phyloP scores from a whole-genome alignment of 179 eudicot species.

The Heliamphora pulchella region DNA sequence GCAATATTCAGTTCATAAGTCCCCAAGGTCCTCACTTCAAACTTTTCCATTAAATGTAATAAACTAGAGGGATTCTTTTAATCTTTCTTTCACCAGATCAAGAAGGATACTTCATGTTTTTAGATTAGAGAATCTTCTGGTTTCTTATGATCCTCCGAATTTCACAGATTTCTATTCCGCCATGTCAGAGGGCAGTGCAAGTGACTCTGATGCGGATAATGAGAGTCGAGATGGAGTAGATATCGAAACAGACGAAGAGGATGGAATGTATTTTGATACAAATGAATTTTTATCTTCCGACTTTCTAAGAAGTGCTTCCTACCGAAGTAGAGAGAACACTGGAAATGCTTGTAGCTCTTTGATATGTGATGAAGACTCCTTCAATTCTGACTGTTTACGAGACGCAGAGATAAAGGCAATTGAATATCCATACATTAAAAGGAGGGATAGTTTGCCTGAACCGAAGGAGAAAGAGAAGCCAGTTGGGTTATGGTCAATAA shows the following conservation, averaged over 20 bases:
- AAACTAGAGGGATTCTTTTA: neutral
- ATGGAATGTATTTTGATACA: slow-evolving; percentile 75
- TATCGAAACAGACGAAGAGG: slow-evolving; percentile 85
- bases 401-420: slow-evolving; percentile 54
- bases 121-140: neutral
- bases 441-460: slow-evolving; percentile 89
- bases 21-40: slow-evolving; percentile 1
- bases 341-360: slow-evolving; percentile 54
- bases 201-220: slow-evolving; percentile 75
- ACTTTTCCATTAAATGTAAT: neutral
- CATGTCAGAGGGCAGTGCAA: slow-evolving; percentile 94
- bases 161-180: slow-evolving; percentile 82
- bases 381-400: slow-evolving; percentile 40
- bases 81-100: neutral
- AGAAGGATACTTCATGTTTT: neutral
- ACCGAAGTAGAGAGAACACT: slow-evolving; percentile 60
- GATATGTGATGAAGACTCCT: slow-evolving; percentile 38
- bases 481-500: slow-evolving; percentile 89
- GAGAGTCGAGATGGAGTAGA: slow-evolving; percentile 78
- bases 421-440: slow-evolving; percentile 61
- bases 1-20: neutral
- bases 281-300: slow-evolving; percentile 79
- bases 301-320: slow-evolving; percentile 82
- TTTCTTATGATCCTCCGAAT: slow-evolving; percentile 19
- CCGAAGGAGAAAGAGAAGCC: slow-evolving; percentile 95